Evolutionary conservation across 129 eudicot species (phyloP), one percentile per base, ranked within the genome.

Genomic region (Solidago caesia): DNA sequence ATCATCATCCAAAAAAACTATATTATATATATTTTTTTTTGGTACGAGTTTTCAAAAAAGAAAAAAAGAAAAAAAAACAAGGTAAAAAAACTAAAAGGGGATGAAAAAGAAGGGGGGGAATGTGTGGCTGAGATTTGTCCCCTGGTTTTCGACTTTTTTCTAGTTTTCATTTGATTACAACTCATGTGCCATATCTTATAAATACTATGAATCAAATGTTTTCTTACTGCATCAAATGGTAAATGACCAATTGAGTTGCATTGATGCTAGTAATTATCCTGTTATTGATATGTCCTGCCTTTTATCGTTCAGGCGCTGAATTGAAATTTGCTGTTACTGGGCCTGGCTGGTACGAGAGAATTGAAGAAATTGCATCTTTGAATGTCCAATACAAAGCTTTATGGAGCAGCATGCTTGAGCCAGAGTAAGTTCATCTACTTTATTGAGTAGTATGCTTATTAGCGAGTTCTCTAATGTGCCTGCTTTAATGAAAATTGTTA

Each of bases 341-440:
- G 33, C 56, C 87, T 15, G 53, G 73, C 79, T 90, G 96, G 97
- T 73, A 68, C 62, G 68, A 69, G 64, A 88, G 67, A 71, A 71
- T 70, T 55, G 89, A 87, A 67, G 84, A 79, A 65, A 84, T 94
- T 76, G 65, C 44, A 74, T 85, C 91, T 68, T 80, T 90, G 73
- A 82, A 87, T 79, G 76, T 64, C 49, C 82, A 53, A 75, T 94
- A 88, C 84, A 85, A 77, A 85, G 88, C 85, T 75, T 55, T 87
- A 67, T 94, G 93, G 98, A 84, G 25, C 60, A 67, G 76, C 61
- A 68, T 73, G 67, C 84, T 74, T 42, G 79, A 84, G 14, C 58
- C 79, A 59, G 75, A 73, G 98, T 92, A 75, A 87, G 98, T 88
- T 44, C 9, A 48, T 75, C 27, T 45, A 67, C 8, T 75, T 64